Evolutionary conservation across 306 rosid species (phyloP), one percentile per base, ranked within the genome.

Genomic region (Fagus crenata): DNA sequence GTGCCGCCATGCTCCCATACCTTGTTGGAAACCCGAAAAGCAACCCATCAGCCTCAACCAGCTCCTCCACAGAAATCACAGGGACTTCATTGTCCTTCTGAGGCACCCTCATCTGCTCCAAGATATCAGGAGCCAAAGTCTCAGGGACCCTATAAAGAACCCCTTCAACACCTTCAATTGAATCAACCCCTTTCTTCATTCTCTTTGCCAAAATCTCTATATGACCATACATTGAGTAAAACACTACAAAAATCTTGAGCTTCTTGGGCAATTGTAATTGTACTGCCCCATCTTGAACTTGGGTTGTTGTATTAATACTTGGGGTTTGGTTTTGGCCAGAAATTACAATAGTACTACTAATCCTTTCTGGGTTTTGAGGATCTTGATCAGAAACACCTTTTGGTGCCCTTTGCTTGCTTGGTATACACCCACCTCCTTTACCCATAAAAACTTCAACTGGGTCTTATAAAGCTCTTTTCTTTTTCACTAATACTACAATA

Each of bases 11-110:
- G 73, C 79, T 39, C 4, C 97, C 93, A 58, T 64, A 92, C 89
- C 97, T 85, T 8, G 97, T 86, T 9, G 96, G 97, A 75, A 92
- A 90, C 9, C 97, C 96, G 15, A 92, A 92, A 28, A 92, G 72
- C 42, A 92, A 69, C 33, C 93, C 97, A 77, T 92, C 93, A 54
- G 96, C 97, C 70, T 89, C 93, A 56, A 77, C 90, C 78, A 92
- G 72, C 14, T 82, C 55, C 76, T 87, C 97, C 49, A 86, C 83
- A 53, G 87, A 36, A 36, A 92, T 87, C 80, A 85, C 53, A 17
- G 93, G 87, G 72, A 86, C 86, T 14, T 36, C 55, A 3, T 78
- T 86, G 32, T 78, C 84, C 71, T 84, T 87, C 83, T 75, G 74
- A 46, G 92, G 96, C 49, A 84, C 97, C 75, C 82, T 87, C 97